These are phyloP conservation scores for Hanseniaspora jakobsenii DNA, from an alignment of 805 yeast genomes.

Conservation along the genomic window DNA sequence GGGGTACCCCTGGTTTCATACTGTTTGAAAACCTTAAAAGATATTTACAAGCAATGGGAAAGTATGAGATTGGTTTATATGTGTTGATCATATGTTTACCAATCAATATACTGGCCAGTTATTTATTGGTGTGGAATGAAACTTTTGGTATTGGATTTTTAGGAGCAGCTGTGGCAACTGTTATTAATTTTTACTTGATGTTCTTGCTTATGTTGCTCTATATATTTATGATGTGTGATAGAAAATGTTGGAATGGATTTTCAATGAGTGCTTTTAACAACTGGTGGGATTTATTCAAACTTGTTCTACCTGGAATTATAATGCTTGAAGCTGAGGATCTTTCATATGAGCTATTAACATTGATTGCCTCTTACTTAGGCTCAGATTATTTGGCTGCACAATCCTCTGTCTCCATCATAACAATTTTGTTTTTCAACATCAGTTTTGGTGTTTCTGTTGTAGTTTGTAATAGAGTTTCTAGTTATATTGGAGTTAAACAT, in stretches of 20 bases:
- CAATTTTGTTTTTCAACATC: constrained; percentile 54
- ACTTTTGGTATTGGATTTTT: constrained; percentile 58
- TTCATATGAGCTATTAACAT: constrained; percentile 61
- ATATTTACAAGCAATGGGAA: constrained; percentile 73
- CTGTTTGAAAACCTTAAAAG: constrained; percentile 73
- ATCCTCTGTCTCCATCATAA: constrained; percentile 55
- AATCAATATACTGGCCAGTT: constrained; percentile 51
- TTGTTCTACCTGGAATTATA: constrained; percentile 64
- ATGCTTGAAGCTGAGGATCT: constrained; percentile 70
- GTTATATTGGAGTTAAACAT: constrained; percentile 51
- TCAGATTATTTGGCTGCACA: constrained; percentile 62
- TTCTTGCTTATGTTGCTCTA: constrained; percentile 44
- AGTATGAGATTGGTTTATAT: constrained; percentile 73
- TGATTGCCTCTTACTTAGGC: constrained; percentile 59
- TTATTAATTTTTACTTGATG: constrained; percentile 62
- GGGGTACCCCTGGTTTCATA: constrained; percentile 71
- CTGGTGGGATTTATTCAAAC: constrained; percentile 45
- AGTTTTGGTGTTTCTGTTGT: constrained; percentile 68
- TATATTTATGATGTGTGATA: constrained; percentile 50
- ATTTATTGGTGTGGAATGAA: constrained; percentile 61
- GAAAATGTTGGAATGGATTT: constrained; percentile 60
- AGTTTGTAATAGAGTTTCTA: constrained; percentile 59
- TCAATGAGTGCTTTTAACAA: constrained; percentile 38
- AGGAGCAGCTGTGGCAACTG: constrained; percentile 74
- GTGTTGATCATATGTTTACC: constrained; percentile 59